Evolutionary conservation across 108 stramenopile species (phyloP).

Genomic region (Hondaea fermentalgiana): DNA sequence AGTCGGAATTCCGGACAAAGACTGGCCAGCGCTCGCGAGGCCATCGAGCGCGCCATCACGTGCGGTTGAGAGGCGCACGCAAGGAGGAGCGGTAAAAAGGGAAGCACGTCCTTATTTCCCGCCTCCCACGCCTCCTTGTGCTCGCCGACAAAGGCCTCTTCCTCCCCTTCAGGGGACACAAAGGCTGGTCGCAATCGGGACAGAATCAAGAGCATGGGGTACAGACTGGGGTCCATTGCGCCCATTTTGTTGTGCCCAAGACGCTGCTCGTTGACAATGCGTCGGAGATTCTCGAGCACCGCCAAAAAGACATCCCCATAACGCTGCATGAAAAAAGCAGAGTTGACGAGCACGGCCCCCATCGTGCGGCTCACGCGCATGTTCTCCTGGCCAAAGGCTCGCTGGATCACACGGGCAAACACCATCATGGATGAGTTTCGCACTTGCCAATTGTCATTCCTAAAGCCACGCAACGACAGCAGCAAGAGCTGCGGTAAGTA

Average conservation of each 20-base stretch:
- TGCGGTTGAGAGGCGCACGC: not conserved
- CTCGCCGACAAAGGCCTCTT: not conserved
- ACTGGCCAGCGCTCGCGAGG: not conserved
- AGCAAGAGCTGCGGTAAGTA: not conserved
- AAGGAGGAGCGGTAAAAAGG: not conserved
- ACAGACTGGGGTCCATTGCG: not conserved
- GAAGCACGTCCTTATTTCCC: not conserved
- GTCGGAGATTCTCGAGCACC: not conserved
- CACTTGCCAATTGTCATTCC: not conserved
- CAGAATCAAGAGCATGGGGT: not conserved
- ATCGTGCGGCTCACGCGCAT: not conserved
- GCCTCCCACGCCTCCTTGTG: not conserved
- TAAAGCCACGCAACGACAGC: not conserved
- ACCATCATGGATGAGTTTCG: slow-evolving; percentile 18
- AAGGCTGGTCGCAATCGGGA: not conserved
- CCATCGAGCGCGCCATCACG: not conserved
- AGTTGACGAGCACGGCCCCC: not conserved
- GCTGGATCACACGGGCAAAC: not conserved
- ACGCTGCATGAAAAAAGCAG: not conserved
- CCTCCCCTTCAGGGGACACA: not conserved
- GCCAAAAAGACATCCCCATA: not conserved
- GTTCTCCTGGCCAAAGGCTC: not conserved
- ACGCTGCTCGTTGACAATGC: not conserved
- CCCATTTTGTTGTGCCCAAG: not conserved
- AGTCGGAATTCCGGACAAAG: not conserved